A percentile compares a stretch with the other conserved stretches of the same genome.
Conservation (phyloP, 176 grass and related monocot species). For the Oryza australiensis region DNA sequence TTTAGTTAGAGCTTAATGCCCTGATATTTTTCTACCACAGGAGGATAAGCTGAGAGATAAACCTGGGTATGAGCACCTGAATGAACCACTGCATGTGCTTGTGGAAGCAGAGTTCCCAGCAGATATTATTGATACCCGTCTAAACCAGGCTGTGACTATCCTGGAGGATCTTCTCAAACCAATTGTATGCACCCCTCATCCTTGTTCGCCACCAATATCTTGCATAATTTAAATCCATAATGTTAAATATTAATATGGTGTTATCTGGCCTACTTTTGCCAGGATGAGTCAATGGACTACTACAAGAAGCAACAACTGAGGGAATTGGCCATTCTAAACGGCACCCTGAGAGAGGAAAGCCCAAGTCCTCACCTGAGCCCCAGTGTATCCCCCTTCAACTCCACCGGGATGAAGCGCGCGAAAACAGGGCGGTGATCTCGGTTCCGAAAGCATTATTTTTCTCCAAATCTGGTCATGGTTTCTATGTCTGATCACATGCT, state of each 20-base stretch:
- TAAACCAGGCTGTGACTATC: slow-evolving; percentile 83
- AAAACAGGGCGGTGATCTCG: slow-evolving; percentile 81
- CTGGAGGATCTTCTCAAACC: slow-evolving; percentile 96
- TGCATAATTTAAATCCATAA: neutral
- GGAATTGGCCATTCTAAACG: slow-evolving; percentile 92
- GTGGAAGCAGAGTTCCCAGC: slow-evolving; percentile 93
- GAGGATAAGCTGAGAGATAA: slow-evolving; percentile 99
- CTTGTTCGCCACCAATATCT: neutral
- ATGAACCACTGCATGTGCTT: slow-evolving; percentile 92
- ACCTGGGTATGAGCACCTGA: slow-evolving; percentile 96
- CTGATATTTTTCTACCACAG: slow-evolving; percentile 50
- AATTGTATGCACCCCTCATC: slow-evolving; percentile 53
- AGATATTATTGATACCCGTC: slow-evolving; percentile 75
- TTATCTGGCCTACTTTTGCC: slow-evolving; percentile 22
- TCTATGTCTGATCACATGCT: slow-evolving; percentile 39
- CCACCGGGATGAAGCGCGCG: slow-evolving; percentile 82
- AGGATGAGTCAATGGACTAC: slow-evolving; percentile 99
- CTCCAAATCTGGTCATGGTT: slow-evolving; percentile 6
- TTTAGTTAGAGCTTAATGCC: neutral
- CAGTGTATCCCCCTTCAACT: slow-evolving; percentile 89
- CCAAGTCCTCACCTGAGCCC: slow-evolving; percentile 82
- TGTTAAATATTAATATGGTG: slow-evolving; percentile 6
- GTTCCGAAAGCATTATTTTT: slow-evolving; percentile 5
- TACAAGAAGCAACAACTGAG: slow-evolving; percentile 96
- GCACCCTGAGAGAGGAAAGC: slow-evolving; percentile 91